phyloP scores from a whole-genome alignment of 257 asterid species.

The Solanum arcanum region DNA sequence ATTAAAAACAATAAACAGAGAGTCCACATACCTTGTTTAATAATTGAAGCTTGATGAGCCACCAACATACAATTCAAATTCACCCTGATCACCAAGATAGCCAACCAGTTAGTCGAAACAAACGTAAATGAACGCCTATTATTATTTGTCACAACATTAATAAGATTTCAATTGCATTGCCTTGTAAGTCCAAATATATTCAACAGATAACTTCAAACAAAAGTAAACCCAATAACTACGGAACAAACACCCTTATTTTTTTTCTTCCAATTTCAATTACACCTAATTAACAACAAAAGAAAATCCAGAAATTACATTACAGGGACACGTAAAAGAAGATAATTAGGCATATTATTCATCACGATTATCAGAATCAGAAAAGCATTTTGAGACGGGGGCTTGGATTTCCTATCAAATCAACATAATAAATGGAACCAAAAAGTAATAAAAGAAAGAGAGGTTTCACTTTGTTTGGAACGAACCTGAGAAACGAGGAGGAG shows the following conservation, averaged over 20 bases:
- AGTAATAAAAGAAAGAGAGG: neutral
- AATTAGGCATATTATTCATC: neutral
- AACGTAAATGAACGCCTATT: neutral
- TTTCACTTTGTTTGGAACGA: neutral
- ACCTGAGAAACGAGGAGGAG: neutral
- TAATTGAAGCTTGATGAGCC: neutral
- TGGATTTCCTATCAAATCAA: no score
- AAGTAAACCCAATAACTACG: neutral
- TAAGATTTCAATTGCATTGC: neutral
- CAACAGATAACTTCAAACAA: neutral
- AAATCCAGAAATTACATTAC: neutral
- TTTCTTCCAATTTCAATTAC: neutral
- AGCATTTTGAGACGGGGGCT: neutral
- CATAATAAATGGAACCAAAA: neutral
- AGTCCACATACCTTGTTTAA: neutral
- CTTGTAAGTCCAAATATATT: neutral
- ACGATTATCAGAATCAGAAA: neutral
- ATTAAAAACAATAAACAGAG: neutral
- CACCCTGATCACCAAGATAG: neutral
- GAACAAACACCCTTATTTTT: neutral
- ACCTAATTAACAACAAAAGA: neutral
- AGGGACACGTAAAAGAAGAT: neutral
- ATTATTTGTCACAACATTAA: neutral
- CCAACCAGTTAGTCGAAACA: neutral
- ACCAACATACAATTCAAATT: neutral